These are phyloP conservation scores for Fusarium albosuccineum DNA, from an alignment of 2,329 filamentous ascomycete genomes.

Conservation along the genomic window DNA sequence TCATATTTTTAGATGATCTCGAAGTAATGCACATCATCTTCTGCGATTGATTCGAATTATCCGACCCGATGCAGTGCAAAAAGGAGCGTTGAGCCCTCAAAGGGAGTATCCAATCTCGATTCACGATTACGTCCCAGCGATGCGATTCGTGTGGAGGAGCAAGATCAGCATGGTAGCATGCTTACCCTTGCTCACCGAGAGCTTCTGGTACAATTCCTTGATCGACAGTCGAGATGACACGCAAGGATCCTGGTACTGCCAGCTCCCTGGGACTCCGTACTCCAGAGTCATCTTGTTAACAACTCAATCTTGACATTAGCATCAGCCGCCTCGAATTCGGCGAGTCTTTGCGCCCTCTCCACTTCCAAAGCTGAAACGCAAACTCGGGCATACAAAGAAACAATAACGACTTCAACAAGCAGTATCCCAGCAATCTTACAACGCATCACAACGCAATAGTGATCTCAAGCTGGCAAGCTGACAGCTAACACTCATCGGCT, in stretches of 20 bases:
- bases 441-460: conserved; percentile 7
- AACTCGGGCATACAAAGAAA: background rate
- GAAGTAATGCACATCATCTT: too few relatives aligned
- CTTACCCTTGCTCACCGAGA: conserved; percentile 32
- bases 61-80: too few relatives aligned
- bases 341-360: conserved; percentile 29
- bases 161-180: conserved; percentile 30
- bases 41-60: too few relatives aligned
- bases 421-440: conserved; percentile 3
- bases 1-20: too few relatives aligned
- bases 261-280: conserved; percentile 29
- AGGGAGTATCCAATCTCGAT: conserved; percentile 31
- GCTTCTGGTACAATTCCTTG: conserved; percentile 37
- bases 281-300: conserved; percentile 35
- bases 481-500: conserved; percentile 11
- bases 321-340: conserved; percentile 24
- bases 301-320: conserved; percentile 10
- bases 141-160: conserved; percentile 30
- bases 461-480: conserved; percentile 9
- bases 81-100: too few relatives aligned
- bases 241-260: conserved; percentile 38
- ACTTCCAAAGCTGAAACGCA: conserved; percentile 6
- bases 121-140: conserved; percentile 20
- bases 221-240: conserved; percentile 41
- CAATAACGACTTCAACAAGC: background rate